Base-by-base conservation (phyloP, 2,329 filamentous ascomycete genomes). In the Aschersonia sp. region DNA sequence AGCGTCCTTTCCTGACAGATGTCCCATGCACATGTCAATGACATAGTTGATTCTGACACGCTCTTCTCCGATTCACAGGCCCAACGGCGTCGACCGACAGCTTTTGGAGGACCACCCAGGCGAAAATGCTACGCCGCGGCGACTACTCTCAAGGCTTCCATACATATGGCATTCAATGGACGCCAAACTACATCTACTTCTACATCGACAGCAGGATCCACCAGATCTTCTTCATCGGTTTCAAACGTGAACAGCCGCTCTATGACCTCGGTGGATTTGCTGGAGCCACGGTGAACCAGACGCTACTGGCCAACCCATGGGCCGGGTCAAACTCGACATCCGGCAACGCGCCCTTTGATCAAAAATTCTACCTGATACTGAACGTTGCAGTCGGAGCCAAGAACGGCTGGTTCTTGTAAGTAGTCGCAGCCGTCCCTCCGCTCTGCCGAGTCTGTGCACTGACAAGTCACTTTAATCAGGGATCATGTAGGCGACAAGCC, bases 141-240 rank as follows among this genome's bases (percentile, higher is more conserved):
- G 62, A 68, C 47, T 71, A 66, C 51, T 60, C 66, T 4, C 55
- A 65, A 9, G 54, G 52, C 2, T 75, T 69, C 54, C 70, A 76
- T 57, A 77, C 69, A 1, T 78, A 67, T 51, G 74, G 72, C 4
- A 52, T 77, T 12, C 71, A 76, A 53, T 77, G 74, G 74, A 66
- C 63, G 2, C 62, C 69, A 45, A 65, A 70, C 42, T 75, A 75
- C 58, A 61, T 77, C 28, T 76, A 72, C 61, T 74, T 71, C 30
- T 77, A 72, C 55, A 59, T 76, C 40, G 70, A 77, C 56, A 65
- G 61, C 53, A 63, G 65, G 12, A 57, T 70, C 10, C 58, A 60
- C 20, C 61, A 68, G 53, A 64, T 68, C 51, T 53, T 66, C 44
- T 67, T 64, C 50, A 54, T 65, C 12, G 60, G 60, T 9, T 67